Evolutionary conservation across 1,284 basidiomycete species (phyloP).

Genomic region (Neonothopanus nambi): DNA sequence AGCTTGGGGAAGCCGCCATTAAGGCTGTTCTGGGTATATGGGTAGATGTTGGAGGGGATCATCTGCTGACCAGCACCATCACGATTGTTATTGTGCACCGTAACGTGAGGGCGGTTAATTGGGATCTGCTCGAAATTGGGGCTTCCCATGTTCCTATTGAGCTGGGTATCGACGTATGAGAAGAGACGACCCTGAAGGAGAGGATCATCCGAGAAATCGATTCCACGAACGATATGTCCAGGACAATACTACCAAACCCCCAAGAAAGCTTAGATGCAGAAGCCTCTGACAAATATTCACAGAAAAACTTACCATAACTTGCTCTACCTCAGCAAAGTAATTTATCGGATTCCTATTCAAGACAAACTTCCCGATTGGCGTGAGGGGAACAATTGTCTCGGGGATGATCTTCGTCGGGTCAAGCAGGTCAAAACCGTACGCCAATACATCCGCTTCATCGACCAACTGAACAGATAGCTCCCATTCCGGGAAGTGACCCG

Average conservation of each 20-base stretch:
- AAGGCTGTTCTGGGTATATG: slow-evolving; percentile 7
- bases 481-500: slow-evolving; percentile 22
- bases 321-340: slow-evolving; percentile 13
- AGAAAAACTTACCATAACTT: slow-evolving; percentile 10
- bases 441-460: slow-evolving; percentile 9
- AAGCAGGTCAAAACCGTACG: slow-evolving; percentile 7
- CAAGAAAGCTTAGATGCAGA: neutral
- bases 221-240: slow-evolving; percentile 8
- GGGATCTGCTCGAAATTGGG: slow-evolving; percentile 12
- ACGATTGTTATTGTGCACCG: slow-evolving; percentile 11
- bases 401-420: slow-evolving; percentile 13
- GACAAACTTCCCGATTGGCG: slow-evolving; percentile 10
- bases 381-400: slow-evolving; percentile 3
- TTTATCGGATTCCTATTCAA: slow-evolving; percentile 8
- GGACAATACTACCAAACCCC: neutral
- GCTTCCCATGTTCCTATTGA: slow-evolving; percentile 11
- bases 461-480: slow-evolving; percentile 9
- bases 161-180: slow-evolving; percentile 12
- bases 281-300: too few species aligned
- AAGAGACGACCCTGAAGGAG: slow-evolving; percentile 12
- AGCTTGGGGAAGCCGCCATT: slow-evolving; percentile 3
- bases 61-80: slow-evolving; percentile 11
- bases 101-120: slow-evolving; percentile 4
- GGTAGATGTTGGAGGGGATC: slow-evolving; percentile 1
- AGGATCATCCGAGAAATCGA: slow-evolving; percentile 13